Percentiles rank a stretch among this genome's conserved stretches.
These are phyloP conservation scores for Aspergillus bombycis DNA, from an alignment of 2,329 filamentous ascomycete species.

Conservation along the genomic window DNA sequence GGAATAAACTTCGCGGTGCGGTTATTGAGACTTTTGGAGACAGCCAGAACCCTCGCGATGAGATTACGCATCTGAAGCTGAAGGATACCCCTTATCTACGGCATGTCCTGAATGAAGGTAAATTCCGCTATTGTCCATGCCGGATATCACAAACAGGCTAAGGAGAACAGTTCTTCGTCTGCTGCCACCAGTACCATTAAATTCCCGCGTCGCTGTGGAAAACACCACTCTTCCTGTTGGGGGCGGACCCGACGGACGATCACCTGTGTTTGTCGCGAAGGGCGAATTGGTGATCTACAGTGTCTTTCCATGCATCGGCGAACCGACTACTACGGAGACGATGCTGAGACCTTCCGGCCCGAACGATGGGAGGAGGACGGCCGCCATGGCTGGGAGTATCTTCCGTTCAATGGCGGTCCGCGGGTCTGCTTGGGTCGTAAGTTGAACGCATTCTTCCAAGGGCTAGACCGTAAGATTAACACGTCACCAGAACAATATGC, in stretches of 20 bases:
- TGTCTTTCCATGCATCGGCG: conserved; percentile 73
- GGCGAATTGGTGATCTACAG: conserved; percentile 68
- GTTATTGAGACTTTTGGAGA: conserved; percentile 48
- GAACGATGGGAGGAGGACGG: conserved; percentile 52
- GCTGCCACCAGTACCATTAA: conserved; percentile 50
- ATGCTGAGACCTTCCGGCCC: conserved; percentile 51
- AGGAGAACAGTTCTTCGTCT: conserved; percentile 42
- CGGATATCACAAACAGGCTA: background rate
- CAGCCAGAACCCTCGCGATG: conserved; percentile 32
- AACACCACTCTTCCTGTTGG: conserved; percentile 52
- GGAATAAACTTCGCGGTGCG: conserved; percentile 39
- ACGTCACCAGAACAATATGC: conserved; percentile 44
- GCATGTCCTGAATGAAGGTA: conserved; percentile 44
- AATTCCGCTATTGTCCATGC: background rate
- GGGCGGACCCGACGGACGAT: conserved; percentile 62
- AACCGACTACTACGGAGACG: conserved; percentile 48
- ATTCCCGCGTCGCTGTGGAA: conserved; percentile 43
- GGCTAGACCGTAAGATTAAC: too few relatives aligned
- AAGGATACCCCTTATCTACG: conserved; percentile 46
- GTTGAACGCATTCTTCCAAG: conserved; percentile 14
- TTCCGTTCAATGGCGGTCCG: conserved; percentile 45
- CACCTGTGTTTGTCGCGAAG: conserved; percentile 68
- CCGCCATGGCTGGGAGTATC: conserved; percentile 40
- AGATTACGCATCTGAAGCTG: conserved; percentile 50
- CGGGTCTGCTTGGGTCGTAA: conserved; percentile 46